A percentile compares a stretch with the other conserved stretches of the same genome.
phyloP scores from a whole-genome alignment of 768 basidiomycete genomes.

The Termitomyces sp. region DNA sequence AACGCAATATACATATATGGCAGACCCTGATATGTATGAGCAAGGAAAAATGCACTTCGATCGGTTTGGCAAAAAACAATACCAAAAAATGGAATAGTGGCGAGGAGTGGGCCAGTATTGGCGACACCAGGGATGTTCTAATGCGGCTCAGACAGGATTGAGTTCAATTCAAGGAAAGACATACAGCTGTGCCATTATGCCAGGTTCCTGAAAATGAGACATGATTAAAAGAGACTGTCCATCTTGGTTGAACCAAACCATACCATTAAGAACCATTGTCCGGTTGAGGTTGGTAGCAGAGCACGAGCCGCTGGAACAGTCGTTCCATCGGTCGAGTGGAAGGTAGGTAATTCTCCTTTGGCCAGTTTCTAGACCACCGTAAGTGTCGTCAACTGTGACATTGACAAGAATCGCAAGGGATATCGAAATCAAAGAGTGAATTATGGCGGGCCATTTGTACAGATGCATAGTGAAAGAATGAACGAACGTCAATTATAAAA shows the following conservation, averaged over 20 bases:
- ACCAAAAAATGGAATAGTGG: slow-evolving; percentile 36
- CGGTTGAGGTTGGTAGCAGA: slow-evolving; percentile 21
- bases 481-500: slow-evolving; percentile 8
- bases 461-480: slow-evolving; percentile 18
- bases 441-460: slow-evolving; percentile 9
- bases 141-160: slow-evolving; percentile 14
- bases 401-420: slow-evolving; percentile 25
- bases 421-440: slow-evolving; percentile 11
- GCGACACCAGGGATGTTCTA: slow-evolving; percentile 15
- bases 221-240: background rate
- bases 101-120: slow-evolving; percentile 20
- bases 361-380: slow-evolving; percentile 30
- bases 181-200: slow-evolving; percentile 30
- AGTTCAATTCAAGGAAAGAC: background rate
- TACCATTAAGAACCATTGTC: slow-evolving; percentile 13
- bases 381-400: slow-evolving; percentile 42
- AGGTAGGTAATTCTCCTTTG: slow-evolving; percentile 27
- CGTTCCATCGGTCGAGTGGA: slow-evolving; percentile 33
- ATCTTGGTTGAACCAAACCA: background rate
- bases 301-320: slow-evolving; percentile 25
- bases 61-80: slow-evolving; percentile 2
- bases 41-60: background rate
- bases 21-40: slow-evolving; percentile 32
- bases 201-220: slow-evolving; percentile 26
- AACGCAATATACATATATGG: slow-evolving; percentile 42